phyloP scores from a whole-genome alignment of 352 stramenopile species.

The Pelagophyceae sp. region DNA sequence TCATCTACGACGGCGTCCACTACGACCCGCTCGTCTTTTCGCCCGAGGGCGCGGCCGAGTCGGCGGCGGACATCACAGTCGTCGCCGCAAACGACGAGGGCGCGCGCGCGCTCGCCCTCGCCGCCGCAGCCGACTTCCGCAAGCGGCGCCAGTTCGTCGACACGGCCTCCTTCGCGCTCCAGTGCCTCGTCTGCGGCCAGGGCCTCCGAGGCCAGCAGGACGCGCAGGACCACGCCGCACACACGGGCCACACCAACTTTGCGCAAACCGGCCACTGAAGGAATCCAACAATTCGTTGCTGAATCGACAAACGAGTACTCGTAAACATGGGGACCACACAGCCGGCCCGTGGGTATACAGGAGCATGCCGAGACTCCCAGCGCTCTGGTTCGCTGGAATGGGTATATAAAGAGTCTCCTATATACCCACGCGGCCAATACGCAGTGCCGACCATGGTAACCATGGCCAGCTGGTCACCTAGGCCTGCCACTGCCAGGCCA shows the following conservation, averaged over 20 bases:
- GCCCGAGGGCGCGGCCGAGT: slow-evolving; percentile 10
- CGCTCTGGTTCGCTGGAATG: no score
- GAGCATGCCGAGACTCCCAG: no score
- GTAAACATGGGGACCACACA: no score
- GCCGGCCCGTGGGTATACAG: no score
- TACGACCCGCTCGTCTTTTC: slow-evolving; percentile 31
- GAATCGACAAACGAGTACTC: no score
- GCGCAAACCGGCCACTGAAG: slow-evolving; percentile 33
- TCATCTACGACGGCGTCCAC: slow-evolving; percentile 32
- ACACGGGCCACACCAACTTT: slow-evolving; percentile 30
- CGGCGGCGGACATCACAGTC: slow-evolving; percentile 23
- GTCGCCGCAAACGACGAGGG: slow-evolving; percentile 23
- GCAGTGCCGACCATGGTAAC: no score
- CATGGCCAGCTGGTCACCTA: no score
- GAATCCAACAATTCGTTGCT: no score
- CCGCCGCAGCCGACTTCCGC: slow-evolving; percentile 13
- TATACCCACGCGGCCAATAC: no score
- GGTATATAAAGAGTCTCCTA: no score
- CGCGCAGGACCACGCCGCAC: slow-evolving; percentile 25
- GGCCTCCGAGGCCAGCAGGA: slow-evolving; percentile 22
- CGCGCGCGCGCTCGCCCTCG: slow-evolving; percentile 10
- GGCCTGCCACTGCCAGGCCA: no score
- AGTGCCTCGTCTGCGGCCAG: slow-evolving; percentile 27
- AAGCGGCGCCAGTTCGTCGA: slow-evolving; percentile 25
- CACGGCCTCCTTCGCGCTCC: slow-evolving; percentile 27